These are phyloP conservation scores for Vicia faba DNA, from an alignment of 306 rosid genomes.

Conservation along the genomic window DNA sequence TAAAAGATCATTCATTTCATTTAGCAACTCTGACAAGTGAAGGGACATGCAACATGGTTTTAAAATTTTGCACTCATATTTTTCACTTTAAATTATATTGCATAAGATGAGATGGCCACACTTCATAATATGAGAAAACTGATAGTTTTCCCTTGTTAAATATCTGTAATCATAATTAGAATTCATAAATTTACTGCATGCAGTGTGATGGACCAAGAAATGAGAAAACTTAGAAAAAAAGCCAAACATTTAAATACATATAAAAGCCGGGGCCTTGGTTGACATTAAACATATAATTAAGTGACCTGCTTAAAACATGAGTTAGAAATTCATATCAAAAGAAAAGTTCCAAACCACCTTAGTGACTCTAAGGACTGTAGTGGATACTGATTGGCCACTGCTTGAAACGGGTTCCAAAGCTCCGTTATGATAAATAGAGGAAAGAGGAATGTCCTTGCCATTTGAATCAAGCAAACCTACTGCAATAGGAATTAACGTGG, in stretches of 20 bases:
- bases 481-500: conserved; percentile 86
- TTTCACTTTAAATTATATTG: conserved; percentile 13
- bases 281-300: conserved; percentile 11
- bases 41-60: conserved; percentile 16
- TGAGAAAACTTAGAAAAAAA: too few species aligned
- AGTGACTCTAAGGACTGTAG: conserved; percentile 84
- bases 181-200: too few species aligned
- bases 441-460: conserved; percentile 78
- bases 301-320: conserved; percentile 27
- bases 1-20: background rate
- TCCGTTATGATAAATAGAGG: conserved; percentile 71
- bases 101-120: background rate
- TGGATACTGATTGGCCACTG: conserved; percentile 59
- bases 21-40: conserved; percentile 11
- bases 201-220: too few species aligned
- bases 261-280: background rate
- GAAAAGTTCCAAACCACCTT: conserved; percentile 57
- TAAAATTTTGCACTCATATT: conserved; percentile 13
- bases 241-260: background rate
- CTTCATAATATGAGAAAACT: too few species aligned
- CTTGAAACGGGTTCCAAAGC: conserved; percentile 58
- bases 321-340: conserved; percentile 26
- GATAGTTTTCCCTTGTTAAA: too few species aligned
- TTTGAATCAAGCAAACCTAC: conserved; percentile 77
- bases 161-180: too few species aligned